phyloP scores from a whole-genome alignment of 192 early-diverging fungal species.

The Phlyctochytrium bullatum region DNA sequence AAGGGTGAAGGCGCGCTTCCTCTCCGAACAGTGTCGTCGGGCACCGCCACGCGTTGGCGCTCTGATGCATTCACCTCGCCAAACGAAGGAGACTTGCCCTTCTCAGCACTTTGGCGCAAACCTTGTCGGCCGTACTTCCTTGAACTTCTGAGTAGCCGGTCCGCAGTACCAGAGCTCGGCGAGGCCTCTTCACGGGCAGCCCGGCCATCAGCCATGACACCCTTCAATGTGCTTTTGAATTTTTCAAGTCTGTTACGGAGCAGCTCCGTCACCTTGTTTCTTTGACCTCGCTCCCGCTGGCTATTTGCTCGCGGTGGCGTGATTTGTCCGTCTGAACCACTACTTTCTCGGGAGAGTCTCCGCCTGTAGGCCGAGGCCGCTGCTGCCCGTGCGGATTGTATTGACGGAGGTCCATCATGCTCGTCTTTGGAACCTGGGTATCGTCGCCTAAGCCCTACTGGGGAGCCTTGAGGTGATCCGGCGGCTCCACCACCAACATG shows the following conservation, averaged over 20 bases:
- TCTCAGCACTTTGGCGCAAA: no score
- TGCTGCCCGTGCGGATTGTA: not conserved
- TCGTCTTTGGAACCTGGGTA: not conserved
- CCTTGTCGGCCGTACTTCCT: no score
- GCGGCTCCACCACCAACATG: no score
- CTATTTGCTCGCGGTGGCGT: no score
- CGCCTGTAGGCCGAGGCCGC: not conserved
- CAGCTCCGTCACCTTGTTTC: not conserved
- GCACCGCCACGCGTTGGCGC: no score
- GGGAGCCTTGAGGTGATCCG: not conserved
- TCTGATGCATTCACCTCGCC: not conserved
- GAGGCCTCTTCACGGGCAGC: no score
- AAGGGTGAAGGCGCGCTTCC: no score
- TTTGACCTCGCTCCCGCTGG: not conserved
- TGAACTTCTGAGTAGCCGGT: no score
- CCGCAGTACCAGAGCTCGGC: no score
- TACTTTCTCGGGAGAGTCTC: no score
- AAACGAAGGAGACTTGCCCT: not conserved
- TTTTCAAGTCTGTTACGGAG: slow-evolving; percentile 2
- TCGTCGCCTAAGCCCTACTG: not conserved
- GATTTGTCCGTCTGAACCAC: no score
- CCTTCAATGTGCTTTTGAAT: not conserved
- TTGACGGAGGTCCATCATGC: not conserved
- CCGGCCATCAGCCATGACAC: not conserved
- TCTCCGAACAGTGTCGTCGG: no score